phyloP scores from a whole-genome alignment of 23 red algal species.

The Chondrus crispus region DNA sequence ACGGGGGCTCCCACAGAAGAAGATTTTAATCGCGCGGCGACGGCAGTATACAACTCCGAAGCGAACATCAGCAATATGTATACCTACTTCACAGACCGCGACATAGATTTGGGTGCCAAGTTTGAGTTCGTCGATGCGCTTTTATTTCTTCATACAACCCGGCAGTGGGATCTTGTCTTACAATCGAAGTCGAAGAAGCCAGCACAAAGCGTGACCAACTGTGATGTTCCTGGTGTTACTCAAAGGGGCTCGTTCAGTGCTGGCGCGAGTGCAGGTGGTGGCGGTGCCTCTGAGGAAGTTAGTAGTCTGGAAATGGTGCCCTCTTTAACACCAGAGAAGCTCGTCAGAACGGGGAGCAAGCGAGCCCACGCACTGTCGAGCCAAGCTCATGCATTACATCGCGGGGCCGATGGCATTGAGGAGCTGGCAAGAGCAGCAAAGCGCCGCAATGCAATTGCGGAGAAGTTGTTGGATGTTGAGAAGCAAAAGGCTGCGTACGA shows the following conservation, averaged over 20 bases:
- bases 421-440: background rate
- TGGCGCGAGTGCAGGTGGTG: too few species aligned
- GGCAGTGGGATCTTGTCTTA: too few species aligned
- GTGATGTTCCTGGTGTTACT: too few species aligned
- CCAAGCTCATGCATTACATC: background rate
- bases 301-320: too few species aligned
- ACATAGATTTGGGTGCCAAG: background rate
- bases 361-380: background rate
- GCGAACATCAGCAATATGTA: slow-evolving; percentile 37
- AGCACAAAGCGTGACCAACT: too few species aligned
- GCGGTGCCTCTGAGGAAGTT: too few species aligned
- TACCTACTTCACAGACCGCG: background rate
- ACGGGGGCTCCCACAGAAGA: slow-evolving; percentile 39
- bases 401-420: slow-evolving; percentile 30
- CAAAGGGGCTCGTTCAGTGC: too few species aligned
- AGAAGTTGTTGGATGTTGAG: slow-evolving; percentile 32
- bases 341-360: slow-evolving; percentile 35
- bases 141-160: too few species aligned
- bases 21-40: slow-evolving; percentile 5
- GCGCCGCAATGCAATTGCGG: background rate
- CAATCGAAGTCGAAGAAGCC: too few species aligned
- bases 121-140: too few species aligned
- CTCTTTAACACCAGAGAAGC: too few species aligned
- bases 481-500: background rate
- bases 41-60: slow-evolving; percentile 34